Evolutionary conservation across 225 moss, liverwort and hornwort species (phyloP).

Genomic region (Asterella californica): DNA sequence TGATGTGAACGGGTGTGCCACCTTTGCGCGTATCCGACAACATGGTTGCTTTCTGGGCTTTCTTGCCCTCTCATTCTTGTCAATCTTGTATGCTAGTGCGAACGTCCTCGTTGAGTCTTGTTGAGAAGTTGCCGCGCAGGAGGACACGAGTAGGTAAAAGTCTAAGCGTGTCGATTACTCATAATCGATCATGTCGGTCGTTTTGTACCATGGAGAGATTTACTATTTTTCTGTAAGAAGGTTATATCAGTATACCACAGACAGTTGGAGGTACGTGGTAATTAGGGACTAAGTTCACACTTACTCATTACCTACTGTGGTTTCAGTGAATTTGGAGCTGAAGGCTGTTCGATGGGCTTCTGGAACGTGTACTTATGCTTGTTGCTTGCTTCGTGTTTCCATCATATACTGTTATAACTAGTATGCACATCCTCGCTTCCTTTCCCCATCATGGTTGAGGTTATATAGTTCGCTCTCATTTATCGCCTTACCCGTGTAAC

Average conservation of each 20-base stretch:
- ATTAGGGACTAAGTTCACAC: not conserved
- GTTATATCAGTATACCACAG: not conserved
- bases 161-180: not conserved
- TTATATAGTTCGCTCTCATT: no score
- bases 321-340: no score
- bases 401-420: no score
- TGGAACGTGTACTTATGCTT: no score
- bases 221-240: not conserved
- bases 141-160: not conserved
- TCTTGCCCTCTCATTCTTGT: not conserved
- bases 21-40: not conserved
- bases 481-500: no score
- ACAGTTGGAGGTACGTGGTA: not conserved
- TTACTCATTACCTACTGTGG: not conserved
- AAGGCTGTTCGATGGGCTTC: no score
- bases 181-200: conserved; percentile 1
- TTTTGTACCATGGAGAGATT: conserved; percentile 2
- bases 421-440: no score
- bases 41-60: conserved; percentile 1
- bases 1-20: conserved; percentile 18
- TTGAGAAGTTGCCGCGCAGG: not conserved
- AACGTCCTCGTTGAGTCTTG: not conserved
- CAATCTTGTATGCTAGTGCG: not conserved
- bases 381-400: no score
- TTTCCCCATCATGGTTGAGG: no score